Base-by-base conservation (phyloP, 208 protist species). In the Trypanosomatidae sp. region DNA sequence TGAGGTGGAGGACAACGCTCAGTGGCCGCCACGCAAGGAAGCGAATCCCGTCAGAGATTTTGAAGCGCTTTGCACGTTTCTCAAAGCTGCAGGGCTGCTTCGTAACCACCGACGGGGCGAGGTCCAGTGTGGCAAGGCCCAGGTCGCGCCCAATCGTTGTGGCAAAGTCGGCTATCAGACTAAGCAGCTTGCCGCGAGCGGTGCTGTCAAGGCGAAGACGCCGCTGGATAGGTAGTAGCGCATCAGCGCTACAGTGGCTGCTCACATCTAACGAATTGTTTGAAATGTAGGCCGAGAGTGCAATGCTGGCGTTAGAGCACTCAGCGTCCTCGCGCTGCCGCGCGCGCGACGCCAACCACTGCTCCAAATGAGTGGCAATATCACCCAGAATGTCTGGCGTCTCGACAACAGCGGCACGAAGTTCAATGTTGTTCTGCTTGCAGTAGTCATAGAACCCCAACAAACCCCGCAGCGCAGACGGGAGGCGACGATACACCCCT, bases 371-470 rank as follows among this genome's bases (percentile, higher is more conserved):
- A 3, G 62, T 41, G 1, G 84, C 76, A 7, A 91, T 47, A 15
- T 73, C 1, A 36, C 68, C 60, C 30, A 93, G 44, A 64, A 89
- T 66, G 30, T 83, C 36, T 1, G 82, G 80, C 15, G 69, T 59
- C 58, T 84, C 77, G 60, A 77, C 62, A 19, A 87, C 68, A 46
- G 87, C 58, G 36, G 77, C 80, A 52, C 77, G 77, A 33, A 93
- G 69, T 52, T 88, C 82, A 30, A 84, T 62, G 33, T 77, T 52
- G 33, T 44, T 36, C 33, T 82, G 65, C 49, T 84, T 81, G 67
- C 86, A 79, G 62, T 87, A 83, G 39, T 88, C 76, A 73, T 83
- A 84, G 58, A 93, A 81, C 52, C 73, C 68, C 28, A 89, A 39
- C 30, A 83, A 56, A 6, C 69, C 49, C 33, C 82, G 71, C 71